These are phyloP conservation scores for Dioscorea dumetorum DNA, from an alignment of 106 monocot species.

Conservation along the genomic window DNA sequence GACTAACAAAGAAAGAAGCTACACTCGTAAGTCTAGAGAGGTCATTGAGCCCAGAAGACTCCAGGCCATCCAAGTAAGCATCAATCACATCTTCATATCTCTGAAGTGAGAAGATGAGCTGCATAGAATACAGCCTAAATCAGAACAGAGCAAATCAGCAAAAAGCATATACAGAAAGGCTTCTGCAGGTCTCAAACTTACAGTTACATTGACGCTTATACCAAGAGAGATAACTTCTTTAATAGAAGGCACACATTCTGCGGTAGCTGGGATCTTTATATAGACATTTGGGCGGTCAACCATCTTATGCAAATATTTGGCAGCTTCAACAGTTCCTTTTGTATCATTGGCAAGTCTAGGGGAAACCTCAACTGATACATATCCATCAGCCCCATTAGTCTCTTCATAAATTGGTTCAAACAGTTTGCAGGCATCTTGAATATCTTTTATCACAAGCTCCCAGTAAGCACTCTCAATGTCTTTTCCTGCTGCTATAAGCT, in stretches of 20 bases:
- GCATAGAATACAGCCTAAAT: constrained; percentile 4
- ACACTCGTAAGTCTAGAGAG: constrained; percentile 84
- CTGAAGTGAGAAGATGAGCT: constrained; percentile 83
- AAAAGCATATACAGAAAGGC: neutral
- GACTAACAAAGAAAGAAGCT: constrained; percentile 94
- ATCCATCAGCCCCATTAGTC: constrained; percentile 82
- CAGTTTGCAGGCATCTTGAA: constrained; percentile 96
- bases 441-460: constrained; percentile 96
- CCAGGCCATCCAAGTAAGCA: constrained; percentile 91
- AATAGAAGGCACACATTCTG: constrained; percentile 80
- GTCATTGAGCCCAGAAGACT: constrained; percentile 68
- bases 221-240: constrained; percentile 76
- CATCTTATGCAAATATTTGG: constrained; percentile 80
- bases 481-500: constrained; percentile 62
- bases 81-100: constrained; percentile 96
- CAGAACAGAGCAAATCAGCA: constrained; percentile 4
- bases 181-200: constrained; percentile 23
- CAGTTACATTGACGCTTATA: constrained; percentile 94
- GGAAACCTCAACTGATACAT: constrained; percentile 96
- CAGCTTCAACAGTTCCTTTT: constrained; percentile 73
- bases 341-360: constrained; percentile 90
- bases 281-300: constrained; percentile 75
- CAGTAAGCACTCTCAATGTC: constrained; percentile 79
- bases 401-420: constrained; percentile 81
- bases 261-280: constrained; percentile 98